phyloP scores from a whole-genome alignment of 805 yeast genomes.

The Lachancea fermentati region DNA sequence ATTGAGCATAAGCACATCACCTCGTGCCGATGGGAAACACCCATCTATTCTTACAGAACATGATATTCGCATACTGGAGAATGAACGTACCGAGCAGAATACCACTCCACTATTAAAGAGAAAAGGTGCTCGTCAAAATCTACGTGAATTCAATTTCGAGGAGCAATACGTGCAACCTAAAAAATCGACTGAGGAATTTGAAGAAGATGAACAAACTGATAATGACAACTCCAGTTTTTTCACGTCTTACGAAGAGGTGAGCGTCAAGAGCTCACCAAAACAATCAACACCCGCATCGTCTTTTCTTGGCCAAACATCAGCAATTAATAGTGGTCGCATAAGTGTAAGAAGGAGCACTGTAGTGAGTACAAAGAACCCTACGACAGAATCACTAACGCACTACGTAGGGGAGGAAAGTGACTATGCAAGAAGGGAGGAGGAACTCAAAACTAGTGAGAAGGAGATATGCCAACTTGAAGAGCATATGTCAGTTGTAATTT shows the following conservation, averaged over 20 bases:
- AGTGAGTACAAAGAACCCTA: not conserved
- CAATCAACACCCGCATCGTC: slow-evolving; percentile 2
- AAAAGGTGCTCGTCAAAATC: slow-evolving; percentile 44
- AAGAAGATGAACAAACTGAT: slow-evolving; percentile 15
- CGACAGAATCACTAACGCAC: not conserved
- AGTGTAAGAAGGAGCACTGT: slow-evolving; percentile 16
- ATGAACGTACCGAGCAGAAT: not conserved
- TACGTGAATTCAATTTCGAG: slow-evolving; percentile 42
- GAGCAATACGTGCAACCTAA: not conserved
- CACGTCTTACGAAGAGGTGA: slow-evolving; percentile 20
- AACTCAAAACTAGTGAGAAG: slow-evolving; percentile 17
- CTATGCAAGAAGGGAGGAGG: slow-evolving; percentile 19
- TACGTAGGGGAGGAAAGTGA: slow-evolving; percentile 7
- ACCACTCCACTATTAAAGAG: slow-evolving; percentile 35
- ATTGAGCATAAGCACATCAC: not conserved
- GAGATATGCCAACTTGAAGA: slow-evolving; percentile 17
- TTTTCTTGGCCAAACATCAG: slow-evolving; percentile 16
- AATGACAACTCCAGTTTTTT: slow-evolving; percentile 29
- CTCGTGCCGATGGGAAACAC: too few relatives aligned
- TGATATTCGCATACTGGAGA: not conserved
- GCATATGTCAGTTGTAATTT: slow-evolving; percentile 1
- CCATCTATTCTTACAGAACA: too few relatives aligned
- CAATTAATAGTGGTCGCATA: slow-evolving; percentile 28
- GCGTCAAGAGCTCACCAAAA: slow-evolving; percentile 1
- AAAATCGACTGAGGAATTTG: not conserved